Conservation (phyloP, 306 rosid genomes). For the Rubus idaeus region DNA sequence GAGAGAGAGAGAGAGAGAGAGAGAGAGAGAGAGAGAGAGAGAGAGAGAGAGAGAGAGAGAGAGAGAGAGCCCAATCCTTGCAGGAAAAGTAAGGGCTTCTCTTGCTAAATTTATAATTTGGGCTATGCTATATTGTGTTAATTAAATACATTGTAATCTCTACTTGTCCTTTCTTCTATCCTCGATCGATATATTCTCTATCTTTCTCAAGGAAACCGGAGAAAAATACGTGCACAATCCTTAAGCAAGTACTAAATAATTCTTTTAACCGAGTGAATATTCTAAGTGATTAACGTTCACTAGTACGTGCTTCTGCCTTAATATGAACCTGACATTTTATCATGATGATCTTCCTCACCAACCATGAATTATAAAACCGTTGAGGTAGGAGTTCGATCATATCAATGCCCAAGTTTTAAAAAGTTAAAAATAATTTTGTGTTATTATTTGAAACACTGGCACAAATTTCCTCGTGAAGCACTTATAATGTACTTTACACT, state of each 20-base stretch:
- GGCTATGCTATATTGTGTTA: too few species aligned
- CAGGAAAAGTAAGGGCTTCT: background rate
- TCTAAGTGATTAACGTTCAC: background rate
- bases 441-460: background rate
- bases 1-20: too few species aligned
- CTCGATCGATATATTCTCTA: background rate
- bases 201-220: background rate
- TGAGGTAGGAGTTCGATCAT: too few species aligned
- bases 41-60: too few species aligned
- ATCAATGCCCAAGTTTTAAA: too few species aligned
- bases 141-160: too few species aligned
- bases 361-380: background rate
- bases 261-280: too few species aligned
- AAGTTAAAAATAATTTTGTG: background rate
- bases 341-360: slow-evolving; percentile 11
- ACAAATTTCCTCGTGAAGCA: too few species aligned
- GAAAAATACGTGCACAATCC: too few species aligned
- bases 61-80: background rate
- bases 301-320: background rate
- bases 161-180: background rate
- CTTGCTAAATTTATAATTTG: background rate
- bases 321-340: background rate
- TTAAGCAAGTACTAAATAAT: too few species aligned
- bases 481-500: too few species aligned
- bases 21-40: too few species aligned